Conservation (phyloP, 495 filamentous ascomycete species). For the Cercophora sp. region DNA sequence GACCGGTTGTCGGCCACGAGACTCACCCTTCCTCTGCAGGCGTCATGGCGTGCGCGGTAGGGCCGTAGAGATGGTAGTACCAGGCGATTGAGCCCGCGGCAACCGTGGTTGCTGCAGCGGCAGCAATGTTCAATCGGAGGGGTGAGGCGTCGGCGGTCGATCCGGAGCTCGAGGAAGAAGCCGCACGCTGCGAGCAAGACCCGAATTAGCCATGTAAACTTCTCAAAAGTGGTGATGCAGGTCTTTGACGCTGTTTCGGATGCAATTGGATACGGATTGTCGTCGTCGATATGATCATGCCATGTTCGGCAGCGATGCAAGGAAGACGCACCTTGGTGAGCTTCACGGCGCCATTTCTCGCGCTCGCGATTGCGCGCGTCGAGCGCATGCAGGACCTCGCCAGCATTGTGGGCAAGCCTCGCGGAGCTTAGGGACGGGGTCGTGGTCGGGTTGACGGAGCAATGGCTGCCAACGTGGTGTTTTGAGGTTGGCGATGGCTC, state of each 20-base stretch:
- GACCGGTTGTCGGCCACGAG: neutral
- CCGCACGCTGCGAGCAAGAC: slow-evolving; percentile 51
- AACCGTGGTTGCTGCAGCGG: slow-evolving; percentile 73
- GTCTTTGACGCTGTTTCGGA: no score
- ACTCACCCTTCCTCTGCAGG: slow-evolving; percentile 96
- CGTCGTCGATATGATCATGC: slow-evolving; percentile 21
- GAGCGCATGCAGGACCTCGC: slow-evolving; percentile 78
- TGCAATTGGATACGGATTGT: slow-evolving; percentile 14
- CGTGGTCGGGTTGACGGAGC: slow-evolving; percentile 34
- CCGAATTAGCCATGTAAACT: slow-evolving; percentile 34
- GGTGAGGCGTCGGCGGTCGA: slow-evolving; percentile 54
- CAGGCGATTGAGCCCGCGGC: slow-evolving; percentile 85
- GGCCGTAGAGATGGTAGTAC: slow-evolving; percentile 95
- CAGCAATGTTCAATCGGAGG: slow-evolving; percentile 71
- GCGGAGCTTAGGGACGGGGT: slow-evolving; percentile 38
- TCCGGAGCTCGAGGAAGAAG: slow-evolving; percentile 56
- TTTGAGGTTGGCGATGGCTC: slow-evolving; percentile 24
- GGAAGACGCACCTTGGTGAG: slow-evolving; percentile 49
- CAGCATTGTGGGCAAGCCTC: slow-evolving; percentile 67
- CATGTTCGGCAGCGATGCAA: slow-evolving; percentile 23
- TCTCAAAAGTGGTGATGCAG: no score
- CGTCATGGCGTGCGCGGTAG: slow-evolving; percentile 81
- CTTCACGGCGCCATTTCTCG: slow-evolving; percentile 56
- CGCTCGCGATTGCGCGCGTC: slow-evolving; percentile 71
- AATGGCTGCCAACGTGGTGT: slow-evolving; percentile 37